Base-by-base conservation (phyloP, 1,284 basidiomycete genomes). In the Athelia sp. region DNA sequence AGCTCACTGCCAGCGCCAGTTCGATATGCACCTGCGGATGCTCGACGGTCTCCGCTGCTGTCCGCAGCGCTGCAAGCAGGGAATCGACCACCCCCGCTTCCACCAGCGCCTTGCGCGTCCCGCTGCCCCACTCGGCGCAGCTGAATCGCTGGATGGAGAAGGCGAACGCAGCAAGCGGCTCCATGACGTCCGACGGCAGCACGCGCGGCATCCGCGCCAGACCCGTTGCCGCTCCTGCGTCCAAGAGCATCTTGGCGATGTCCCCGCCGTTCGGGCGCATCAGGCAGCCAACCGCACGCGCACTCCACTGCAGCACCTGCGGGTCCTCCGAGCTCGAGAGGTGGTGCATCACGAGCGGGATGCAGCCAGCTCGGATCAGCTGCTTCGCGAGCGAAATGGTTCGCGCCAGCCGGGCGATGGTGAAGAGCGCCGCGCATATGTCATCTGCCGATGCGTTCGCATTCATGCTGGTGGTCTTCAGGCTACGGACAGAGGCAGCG, bases 51-150 rank as follows among this genome's bases (percentile, higher is more conserved):
- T 60, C 60, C 18, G 56, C 51, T 2, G 59, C 56, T 6, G 57
- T 61, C 23, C 62, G 46, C 18, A 64, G 44, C 8, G 59, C 59
- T 10, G 62, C 59, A 6, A 64, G 53, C 2, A 64, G 50, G 10
- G 61, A 54, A 38, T 62, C 61, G 4, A 62, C 60, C 3, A 60
- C 61, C 2, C 61, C 61, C 19, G 56, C 61, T 9, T 62, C 61
- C 1, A 62, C 58, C 4, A 62, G 50, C 13, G 56, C 52, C 44
- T 60, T 60, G 3, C 61, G 48, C 1, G 56, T 61, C 43, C 56
- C 57, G 3, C 56, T 53, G 9, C 61, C 60, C 61, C 58, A 62
- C 40, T 62, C 61, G 4, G 62, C 62, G 29, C 58, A 60, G 21
- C 52, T 56, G 45, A 64, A 60, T 15, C 61, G 50, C 45, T 60